These are phyloP conservation scores for Colletotrichum tamarilloi DNA, from an alignment of 2,329 filamentous ascomycete genomes.

Conservation along the genomic window DNA sequence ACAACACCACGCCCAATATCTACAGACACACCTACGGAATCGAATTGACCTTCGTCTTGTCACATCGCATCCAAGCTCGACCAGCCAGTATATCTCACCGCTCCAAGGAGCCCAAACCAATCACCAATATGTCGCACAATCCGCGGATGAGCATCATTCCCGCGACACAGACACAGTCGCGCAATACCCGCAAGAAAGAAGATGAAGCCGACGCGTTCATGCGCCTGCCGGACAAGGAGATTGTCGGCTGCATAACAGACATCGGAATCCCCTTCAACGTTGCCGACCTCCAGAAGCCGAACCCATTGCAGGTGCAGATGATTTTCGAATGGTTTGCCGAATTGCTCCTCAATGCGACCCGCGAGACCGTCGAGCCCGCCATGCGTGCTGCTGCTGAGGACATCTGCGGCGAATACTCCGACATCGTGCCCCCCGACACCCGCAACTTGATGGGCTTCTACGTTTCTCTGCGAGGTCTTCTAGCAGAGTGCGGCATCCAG, in stretches of 20 bases:
- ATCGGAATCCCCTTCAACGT: slow-evolving; percentile 92
- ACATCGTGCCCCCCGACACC: slow-evolving; percentile 88
- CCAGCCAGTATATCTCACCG: not conserved
- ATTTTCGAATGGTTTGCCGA: slow-evolving; percentile 99
- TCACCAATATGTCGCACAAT: slow-evolving; percentile 66
- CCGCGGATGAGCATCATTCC: slow-evolving; percentile 71
- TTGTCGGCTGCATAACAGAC: slow-evolving; percentile 96
- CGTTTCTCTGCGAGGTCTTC: slow-evolving; percentile 80
- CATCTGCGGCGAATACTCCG: slow-evolving; percentile 83
- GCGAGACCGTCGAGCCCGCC: slow-evolving; percentile 91
- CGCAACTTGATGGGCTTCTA: slow-evolving; percentile 98
- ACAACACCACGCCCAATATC: not conserved
- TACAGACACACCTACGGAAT: not conserved
- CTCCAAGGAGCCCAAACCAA: not conserved
- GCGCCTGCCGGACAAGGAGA: slow-evolving; percentile 77
- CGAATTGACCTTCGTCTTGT: not conserved
- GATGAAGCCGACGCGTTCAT: slow-evolving; percentile 70
- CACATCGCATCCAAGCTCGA: not conserved
- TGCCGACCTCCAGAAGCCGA: slow-evolving; percentile 91
- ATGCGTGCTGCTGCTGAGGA: slow-evolving; percentile 94
- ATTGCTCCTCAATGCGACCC: slow-evolving; percentile 90
- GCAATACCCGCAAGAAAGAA: slow-evolving; percentile 65
- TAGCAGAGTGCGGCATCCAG: slow-evolving; percentile 89
- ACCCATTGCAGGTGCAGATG: slow-evolving; percentile 93
- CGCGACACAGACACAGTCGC: slow-evolving; percentile 58